Base-by-base conservation (phyloP, 768 basidiomycete genomes). In the Naganishia kalamii region DNA sequence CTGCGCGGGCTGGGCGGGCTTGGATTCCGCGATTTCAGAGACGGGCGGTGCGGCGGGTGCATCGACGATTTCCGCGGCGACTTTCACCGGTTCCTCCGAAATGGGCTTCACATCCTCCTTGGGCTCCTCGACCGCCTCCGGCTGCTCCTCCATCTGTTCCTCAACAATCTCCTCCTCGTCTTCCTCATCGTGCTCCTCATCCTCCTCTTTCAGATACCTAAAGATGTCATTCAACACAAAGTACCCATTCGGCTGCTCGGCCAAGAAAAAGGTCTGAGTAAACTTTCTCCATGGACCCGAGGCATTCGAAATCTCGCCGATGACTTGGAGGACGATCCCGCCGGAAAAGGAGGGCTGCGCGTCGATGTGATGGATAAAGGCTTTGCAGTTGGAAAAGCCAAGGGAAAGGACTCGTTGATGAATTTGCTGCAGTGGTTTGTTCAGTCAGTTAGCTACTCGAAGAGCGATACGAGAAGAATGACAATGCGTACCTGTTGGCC, bases 201-300 rank as follows among this genome's bases (percentile, higher is more conserved):
- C 81, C 75, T 97, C 92, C 81, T 97, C 96, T 82, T 96, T 97
- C 69, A 99, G 83, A 84, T 96, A 98, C 66, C 96, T 89, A 87
- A 98, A 99, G 82, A 98, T 97, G 81, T 99, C 96, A 80, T 99
- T 99, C 80, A 99, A 87, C 70, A 99, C 96, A 77, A 94, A 99
- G 82, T 98, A 99, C 46, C 96, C 96, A 71, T 94, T 96, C 15
- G 92, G 91, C 80, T 99, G 96, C 79, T 97, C 92, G 41, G 96
- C 96, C 62, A 99, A 87, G 88, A 99, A 98, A 82, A 99, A 98
- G 7, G 94, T 97, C 81, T 99, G 96, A 12, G 92, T 93, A 73
- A 99, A 99, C 81, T 98, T 99, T 75, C 88, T 86, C 96, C 96
- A 99, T 4, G 89, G 84, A 60, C 88, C 89, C 69, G 85, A 84